These are phyloP conservation scores for Zizania latifolia DNA, from an alignment of 176 grass and related monocot genomes.

Conservation along the genomic window DNA sequence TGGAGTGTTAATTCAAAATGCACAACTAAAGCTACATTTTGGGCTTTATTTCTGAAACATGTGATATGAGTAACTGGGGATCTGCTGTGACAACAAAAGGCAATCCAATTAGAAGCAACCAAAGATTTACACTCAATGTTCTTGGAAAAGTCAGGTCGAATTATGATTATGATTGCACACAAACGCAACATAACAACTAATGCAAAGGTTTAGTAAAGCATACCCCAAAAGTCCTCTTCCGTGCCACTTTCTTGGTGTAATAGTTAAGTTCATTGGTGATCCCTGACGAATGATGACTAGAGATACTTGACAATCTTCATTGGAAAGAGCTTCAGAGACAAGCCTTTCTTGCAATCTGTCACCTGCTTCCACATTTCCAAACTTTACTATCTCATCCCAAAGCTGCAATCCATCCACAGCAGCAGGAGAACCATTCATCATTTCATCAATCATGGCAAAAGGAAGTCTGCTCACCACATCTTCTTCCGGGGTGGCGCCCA, in stretches of 20 bases:
- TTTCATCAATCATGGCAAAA: slow-evolving; percentile 91
- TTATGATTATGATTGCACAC: neutral
- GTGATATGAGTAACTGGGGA: too few species aligned
- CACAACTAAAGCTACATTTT: too few species aligned
- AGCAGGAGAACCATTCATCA: slow-evolving; percentile 73
- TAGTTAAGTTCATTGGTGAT: slow-evolving; percentile 44
- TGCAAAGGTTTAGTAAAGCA: too few species aligned
- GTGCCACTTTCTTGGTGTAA: slow-evolving; percentile 82
- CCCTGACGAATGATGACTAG: slow-evolving; percentile 61
- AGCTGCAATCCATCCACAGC: slow-evolving; percentile 69
- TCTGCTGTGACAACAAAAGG: too few species aligned
- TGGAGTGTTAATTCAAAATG: too few species aligned
- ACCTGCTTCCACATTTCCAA: slow-evolving; percentile 74
- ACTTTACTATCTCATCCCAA: slow-evolving; percentile 87
- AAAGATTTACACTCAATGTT: too few species aligned
- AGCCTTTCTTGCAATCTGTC: slow-evolving; percentile 71
- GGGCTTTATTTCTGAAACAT: too few species aligned
- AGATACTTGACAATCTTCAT: slow-evolving; percentile 44
- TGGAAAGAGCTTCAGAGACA: slow-evolving; percentile 62
- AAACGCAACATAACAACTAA: too few species aligned
- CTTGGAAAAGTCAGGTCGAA: neutral
- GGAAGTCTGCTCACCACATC: slow-evolving; percentile 51
- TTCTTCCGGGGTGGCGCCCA: slow-evolving; percentile 55
- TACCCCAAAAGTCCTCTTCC: slow-evolving; percentile 51
- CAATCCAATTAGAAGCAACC: too few species aligned